Evolutionary conservation across 257 asterid genomes (phyloP).

Genomic region (Nyctanthes arbortristis): DNA sequence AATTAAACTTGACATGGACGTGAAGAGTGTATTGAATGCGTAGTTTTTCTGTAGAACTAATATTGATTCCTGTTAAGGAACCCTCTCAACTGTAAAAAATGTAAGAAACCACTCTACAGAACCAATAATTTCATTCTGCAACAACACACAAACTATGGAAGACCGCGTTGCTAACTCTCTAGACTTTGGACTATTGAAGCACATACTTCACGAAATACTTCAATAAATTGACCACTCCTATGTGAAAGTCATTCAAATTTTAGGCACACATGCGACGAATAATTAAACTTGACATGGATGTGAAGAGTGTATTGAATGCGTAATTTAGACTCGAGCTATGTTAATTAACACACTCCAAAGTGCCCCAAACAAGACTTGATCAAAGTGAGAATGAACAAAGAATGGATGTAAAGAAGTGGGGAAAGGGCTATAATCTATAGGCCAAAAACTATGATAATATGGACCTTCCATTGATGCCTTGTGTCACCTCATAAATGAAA

Average conservation of each 20-base stretch:
- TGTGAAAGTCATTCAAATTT: background rate
- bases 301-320: background rate
- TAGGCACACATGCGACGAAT: background rate
- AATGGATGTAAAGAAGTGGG: constrained; percentile 12
- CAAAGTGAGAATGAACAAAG: background rate
- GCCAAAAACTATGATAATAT: background rate
- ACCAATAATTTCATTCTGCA: no score
- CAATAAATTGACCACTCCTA: background rate
- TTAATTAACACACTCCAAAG: no score
- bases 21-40: no score
- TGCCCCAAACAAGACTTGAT: background rate
- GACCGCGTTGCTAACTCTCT: background rate
- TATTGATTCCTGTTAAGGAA: no score
- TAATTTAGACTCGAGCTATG: background rate
- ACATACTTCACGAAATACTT: background rate
- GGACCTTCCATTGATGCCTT: constrained; percentile 7
- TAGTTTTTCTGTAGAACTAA: no score
- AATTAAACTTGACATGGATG: no score
- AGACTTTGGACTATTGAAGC: background rate
- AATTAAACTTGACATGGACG: no score
- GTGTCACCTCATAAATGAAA: constrained; percentile 40
- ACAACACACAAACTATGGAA: no score
- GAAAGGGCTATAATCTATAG: constrained; percentile 18
- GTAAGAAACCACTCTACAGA: no score
- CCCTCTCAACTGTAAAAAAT: no score